Conservation (phyloP, 2,329 filamentous ascomycete genomes). For the Ophiosphaerella narmari region DNA sequence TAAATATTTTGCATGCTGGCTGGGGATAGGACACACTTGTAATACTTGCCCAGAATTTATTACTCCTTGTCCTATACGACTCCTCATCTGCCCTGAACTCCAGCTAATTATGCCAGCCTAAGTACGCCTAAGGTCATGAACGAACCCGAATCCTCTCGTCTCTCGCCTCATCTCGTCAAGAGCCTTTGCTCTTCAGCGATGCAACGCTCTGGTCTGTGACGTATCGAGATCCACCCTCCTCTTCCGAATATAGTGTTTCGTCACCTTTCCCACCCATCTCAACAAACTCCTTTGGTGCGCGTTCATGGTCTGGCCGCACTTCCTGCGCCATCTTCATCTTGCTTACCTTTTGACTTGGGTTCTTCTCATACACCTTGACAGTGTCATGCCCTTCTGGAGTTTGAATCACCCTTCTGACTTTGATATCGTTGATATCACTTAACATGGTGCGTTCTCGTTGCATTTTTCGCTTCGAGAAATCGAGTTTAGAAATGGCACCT, state of each 20-base stretch:
- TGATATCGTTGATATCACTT: slow-evolving; percentile 77
- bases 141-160: not conserved
- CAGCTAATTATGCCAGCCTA: slow-evolving; percentile 17
- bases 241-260: slow-evolving; percentile 69
- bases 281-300: slow-evolving; percentile 77
- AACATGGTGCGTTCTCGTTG: slow-evolving; percentile 84
- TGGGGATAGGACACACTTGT: no score
- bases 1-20: no score
- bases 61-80: slow-evolving; percentile 20
- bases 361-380: slow-evolving; percentile 49
- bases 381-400: slow-evolving; percentile 56
- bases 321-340: slow-evolving; percentile 54
- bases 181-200: slow-evolving; percentile 7
- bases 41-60: not conserved
- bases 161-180: not conserved
- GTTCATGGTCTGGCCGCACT: slow-evolving; percentile 66
- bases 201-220: slow-evolving; percentile 21
- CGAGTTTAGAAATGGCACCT: slow-evolving; percentile 79
- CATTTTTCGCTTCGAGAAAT: slow-evolving; percentile 81
- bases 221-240: slow-evolving; percentile 58
- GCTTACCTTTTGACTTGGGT: slow-evolving; percentile 28
- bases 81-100: slow-evolving; percentile 6
- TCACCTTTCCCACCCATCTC: slow-evolving; percentile 86
- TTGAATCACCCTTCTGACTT: slow-evolving; percentile 63
- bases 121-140: slow-evolving; percentile 13